Conservation (phyloP, 768 basidiomycete genomes). For the Pleurotus giganteus region DNA sequence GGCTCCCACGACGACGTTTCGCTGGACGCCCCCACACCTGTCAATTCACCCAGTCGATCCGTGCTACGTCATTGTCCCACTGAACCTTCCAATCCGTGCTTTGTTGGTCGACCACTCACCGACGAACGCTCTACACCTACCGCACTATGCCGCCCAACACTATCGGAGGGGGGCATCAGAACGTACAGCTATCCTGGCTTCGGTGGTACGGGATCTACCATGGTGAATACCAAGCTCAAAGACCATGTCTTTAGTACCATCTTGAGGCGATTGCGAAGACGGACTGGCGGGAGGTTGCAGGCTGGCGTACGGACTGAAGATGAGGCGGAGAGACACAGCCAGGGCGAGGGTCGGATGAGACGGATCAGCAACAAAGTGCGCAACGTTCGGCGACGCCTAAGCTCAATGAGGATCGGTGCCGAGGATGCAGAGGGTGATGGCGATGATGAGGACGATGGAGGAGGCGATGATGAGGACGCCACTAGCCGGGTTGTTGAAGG, state of each 20-base stretch:
- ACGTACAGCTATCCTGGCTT: slow-evolving; percentile 39
- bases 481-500: background rate
- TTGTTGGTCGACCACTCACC: background rate
- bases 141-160: background rate
- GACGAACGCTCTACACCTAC: background rate
- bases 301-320: slow-evolving; percentile 47
- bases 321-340: slow-evolving; percentile 42
- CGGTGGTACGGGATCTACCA: slow-evolving; percentile 88
- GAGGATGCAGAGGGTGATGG: background rate
- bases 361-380: slow-evolving; percentile 5
- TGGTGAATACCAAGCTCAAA: slow-evolving; percentile 91
- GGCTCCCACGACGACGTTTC: background rate
- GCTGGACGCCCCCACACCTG: slow-evolving; percentile 47
- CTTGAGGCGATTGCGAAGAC: slow-evolving; percentile 67
- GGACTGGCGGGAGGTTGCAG: slow-evolving; percentile 37
- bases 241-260: slow-evolving; percentile 95
- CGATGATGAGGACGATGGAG: background rate
- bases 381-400: slow-evolving; percentile 1
- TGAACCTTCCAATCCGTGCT: slow-evolving; percentile 3
- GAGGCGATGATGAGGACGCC: background rate
- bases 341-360: background rate
- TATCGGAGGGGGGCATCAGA: slow-evolving; percentile 12
- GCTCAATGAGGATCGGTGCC: background rate
- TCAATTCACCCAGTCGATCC: slow-evolving; percentile 40
- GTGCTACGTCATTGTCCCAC: slow-evolving; percentile 28